These are phyloP conservation scores for Aspergillus phoenicis DNA, from an alignment of 2,329 filamentous ascomycete genomes.

Conservation along the genomic window DNA sequence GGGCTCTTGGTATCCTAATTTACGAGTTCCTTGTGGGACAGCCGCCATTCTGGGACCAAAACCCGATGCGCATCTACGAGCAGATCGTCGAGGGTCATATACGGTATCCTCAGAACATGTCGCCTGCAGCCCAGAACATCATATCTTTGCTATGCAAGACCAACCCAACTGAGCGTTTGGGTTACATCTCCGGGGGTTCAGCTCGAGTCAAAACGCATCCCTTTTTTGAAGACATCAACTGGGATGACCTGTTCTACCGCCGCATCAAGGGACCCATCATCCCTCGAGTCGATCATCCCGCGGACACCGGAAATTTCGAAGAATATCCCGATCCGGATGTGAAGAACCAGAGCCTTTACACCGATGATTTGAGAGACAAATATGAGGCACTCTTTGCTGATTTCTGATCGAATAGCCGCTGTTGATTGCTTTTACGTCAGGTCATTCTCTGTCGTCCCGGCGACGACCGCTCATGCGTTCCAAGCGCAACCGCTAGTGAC, in stretches of 20 bases:
- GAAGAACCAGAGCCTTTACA: slow-evolving; percentile 57
- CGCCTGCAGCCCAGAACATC: slow-evolving; percentile 61
- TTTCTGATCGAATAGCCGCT: slow-evolving; percentile 49
- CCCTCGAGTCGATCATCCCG: slow-evolving; percentile 60
- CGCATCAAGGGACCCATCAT: slow-evolving; percentile 64
- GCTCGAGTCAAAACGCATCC: slow-evolving; percentile 62
- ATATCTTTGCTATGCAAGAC: slow-evolving; percentile 65
- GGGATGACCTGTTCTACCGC: slow-evolving; percentile 64
- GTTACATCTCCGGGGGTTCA: slow-evolving; percentile 64
- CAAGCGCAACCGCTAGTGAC: background rate
- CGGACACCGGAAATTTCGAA: slow-evolving; percentile 67
- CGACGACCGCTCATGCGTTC: background rate
- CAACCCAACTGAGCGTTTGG: slow-evolving; percentile 64
- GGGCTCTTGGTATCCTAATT: slow-evolving; percentile 67
- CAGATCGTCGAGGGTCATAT: slow-evolving; percentile 67
- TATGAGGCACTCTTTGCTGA: slow-evolving; percentile 64
- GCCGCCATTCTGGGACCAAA: slow-evolving; percentile 70
- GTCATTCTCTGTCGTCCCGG: background rate
- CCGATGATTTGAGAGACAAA: slow-evolving; percentile 61
- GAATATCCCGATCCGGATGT: slow-evolving; percentile 62
- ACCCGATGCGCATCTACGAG: slow-evolving; percentile 70
- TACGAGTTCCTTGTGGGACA: slow-evolving; percentile 70
- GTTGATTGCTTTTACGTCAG: too few species aligned
- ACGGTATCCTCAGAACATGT: slow-evolving; percentile 63
- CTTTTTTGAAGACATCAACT: slow-evolving; percentile 64